These are phyloP conservation scores for Adenanthera pavonina DNA, from an alignment of 306 rosid species.

Conservation along the genomic window DNA sequence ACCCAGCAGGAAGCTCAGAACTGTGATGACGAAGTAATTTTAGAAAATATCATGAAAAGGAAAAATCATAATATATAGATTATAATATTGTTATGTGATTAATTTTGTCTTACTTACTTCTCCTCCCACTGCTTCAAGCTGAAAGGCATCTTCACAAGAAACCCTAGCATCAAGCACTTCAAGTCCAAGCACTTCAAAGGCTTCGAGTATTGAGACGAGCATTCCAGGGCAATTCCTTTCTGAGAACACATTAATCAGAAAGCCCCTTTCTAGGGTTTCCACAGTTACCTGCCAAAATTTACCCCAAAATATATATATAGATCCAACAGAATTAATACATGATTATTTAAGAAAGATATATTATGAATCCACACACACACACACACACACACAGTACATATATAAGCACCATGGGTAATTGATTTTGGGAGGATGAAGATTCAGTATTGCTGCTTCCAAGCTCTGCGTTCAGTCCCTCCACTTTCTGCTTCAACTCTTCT, in stretches of 20 bases:
- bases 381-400: not conserved
- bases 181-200: conserved; percentile 78
- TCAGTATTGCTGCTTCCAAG: conserved; percentile 37
- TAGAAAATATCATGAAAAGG: not conserved
- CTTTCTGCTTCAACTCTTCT: conserved; percentile 72
- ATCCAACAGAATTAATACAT: not conserved
- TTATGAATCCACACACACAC: not conserved
- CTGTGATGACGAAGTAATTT: not conserved
- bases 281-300: conserved; percentile 66
- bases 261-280: conserved; percentile 74
- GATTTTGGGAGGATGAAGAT: conserved; percentile 48
- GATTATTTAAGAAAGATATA: not conserved
- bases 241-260: conserved; percentile 66
- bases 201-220: conserved; percentile 74
- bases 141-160: conserved; percentile 84
- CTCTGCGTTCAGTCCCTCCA: conserved; percentile 59
- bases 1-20: not conserved
- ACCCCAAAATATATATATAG: not conserved
- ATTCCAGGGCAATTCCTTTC: conserved; percentile 75
- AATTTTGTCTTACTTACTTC: conserved; percentile 71
- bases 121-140: conserved; percentile 79
- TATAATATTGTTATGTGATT: not conserved
- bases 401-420: conserved; percentile 56
- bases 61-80: not conserved
- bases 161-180: conserved; percentile 92